Evolutionary conservation across 2,329 filamentous ascomycete species (phyloP), one percentile per base, ranked within the genome.

Genomic region (Penicillium sp.): DNA sequence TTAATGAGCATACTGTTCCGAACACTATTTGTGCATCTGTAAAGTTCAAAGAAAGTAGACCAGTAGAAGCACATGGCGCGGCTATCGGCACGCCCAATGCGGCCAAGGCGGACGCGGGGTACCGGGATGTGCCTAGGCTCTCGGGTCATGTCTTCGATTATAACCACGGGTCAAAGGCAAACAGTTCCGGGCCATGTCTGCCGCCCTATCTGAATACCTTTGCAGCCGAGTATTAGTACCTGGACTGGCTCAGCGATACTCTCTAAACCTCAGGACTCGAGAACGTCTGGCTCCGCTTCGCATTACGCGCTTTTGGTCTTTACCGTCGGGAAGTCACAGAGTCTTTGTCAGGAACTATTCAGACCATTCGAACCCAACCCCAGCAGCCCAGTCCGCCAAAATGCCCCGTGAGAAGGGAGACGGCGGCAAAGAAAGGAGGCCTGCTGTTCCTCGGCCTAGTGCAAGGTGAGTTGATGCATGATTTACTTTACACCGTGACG

Each of bases 371-470:
- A 41, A 30, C 36, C 24, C 51, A 46, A 5, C 13, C 8, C 18
- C 27, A 39, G 16, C 38, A 33, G 18, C n/a, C 8, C 53, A 44
- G 25, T 28, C 33, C 14, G 43, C 27, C 48, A 64, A 42, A 6
- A 67, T 70, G 65, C 35, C 64, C 24, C 46, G 44, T 4, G 16
- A 51, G 47, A 65, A 62, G 38, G 33, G 35, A 10, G 36, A 55
- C 13, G 43, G 39, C 1, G 56, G 52, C 20, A 57, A 63, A 24
- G 74, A 72, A 43, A 76, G 76, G 54, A 57, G 62, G 20, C 70
- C 74, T 5, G 62, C 75, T 1, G 55, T 77, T 18, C 82, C 86
- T 2, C 76, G 82, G 46, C 86, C 87, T 2, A 89, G 85, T 68
- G 81, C 86, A 11, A 85, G 81, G 82, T 83, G 69, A 50, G 66